phyloP scores from a whole-genome alignment of 1,284 basidiomycete species.

The Cutaneotrichosporon sp. region DNA sequence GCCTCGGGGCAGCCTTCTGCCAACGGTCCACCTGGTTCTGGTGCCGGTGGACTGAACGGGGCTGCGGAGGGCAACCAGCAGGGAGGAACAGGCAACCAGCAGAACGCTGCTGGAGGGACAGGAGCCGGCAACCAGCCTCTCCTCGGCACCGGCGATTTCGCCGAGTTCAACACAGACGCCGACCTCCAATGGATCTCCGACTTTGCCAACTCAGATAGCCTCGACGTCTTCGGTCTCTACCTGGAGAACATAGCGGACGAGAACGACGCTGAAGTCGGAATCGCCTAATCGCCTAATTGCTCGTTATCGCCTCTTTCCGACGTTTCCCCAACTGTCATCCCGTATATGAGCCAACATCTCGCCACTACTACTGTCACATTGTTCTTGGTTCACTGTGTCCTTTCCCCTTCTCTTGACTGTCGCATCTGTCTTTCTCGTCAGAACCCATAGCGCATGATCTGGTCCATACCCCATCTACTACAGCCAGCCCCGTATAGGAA shows the following conservation, averaged over 20 bases:
- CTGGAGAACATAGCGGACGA: constrained; percentile 37
- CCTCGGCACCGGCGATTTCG: constrained; percentile 6
- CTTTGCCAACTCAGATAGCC: constrained; percentile 19
- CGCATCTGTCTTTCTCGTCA: background rate
- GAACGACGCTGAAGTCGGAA: constrained; percentile 29
- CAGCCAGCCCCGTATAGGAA: background rate
- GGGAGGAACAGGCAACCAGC: background rate
- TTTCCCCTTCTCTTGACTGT: background rate
- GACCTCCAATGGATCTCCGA: constrained; percentile 18
- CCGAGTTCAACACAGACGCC: constrained; percentile 11
- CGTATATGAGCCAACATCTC: background rate
- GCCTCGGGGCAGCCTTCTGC: background rate
- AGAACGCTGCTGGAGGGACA: background rate
- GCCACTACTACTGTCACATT: background rate
- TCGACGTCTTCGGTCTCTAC: constrained; percentile 40
- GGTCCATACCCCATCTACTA: constrained; percentile 1
- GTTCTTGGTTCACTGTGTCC: constrained; percentile 2
- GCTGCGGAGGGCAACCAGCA: background rate
- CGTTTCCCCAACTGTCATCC: too few species aligned
- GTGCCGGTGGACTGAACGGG: constrained; percentile 3
- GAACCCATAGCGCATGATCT: background rate
- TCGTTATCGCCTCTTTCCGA: too few species aligned
- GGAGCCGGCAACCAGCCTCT: constrained; percentile 1
- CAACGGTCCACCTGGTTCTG: background rate
- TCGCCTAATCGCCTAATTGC: constrained; percentile 12